Evolutionary conservation across 441 rosid genomes (phyloP), one percentile per base, ranked within the genome.

Genomic region (Pelargonium citronellum): DNA sequence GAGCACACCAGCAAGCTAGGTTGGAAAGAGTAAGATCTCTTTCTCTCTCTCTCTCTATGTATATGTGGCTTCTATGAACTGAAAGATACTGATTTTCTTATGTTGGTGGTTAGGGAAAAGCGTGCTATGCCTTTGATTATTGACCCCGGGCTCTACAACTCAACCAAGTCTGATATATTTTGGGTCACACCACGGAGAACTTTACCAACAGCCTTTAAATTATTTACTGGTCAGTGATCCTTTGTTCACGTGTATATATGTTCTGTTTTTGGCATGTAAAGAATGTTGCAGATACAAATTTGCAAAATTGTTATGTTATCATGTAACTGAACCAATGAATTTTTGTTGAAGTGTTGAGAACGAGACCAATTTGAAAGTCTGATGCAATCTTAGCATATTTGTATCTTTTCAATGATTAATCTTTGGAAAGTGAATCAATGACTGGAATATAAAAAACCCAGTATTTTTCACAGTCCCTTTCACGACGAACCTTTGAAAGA

Each of bases 81-180:
- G 72, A 79, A 46, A 80, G 74, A 74, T 49, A 27, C 5, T 15
- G 13, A 46, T 5, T 47, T 47, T 73, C 30, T 73, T 69, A 19
- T 57, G 76, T 65, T 80, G 67, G 71, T 74, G 57, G 77, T 76
- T 83, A 95, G 99, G 87, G 92, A 92, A 7, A 89, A 90, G 71
- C 86, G 99, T 47, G 99, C 97, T 44, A 87, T 83, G 93, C 99
- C 99, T 22, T 77, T 95, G 87, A 92, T 95, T 75, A 67, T 95
- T 57, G 99, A 95, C 74, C 99, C 98, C 46, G 99, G 99, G 53
- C 91, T 92, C 41, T 92, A 90, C 73, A 71, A 77, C 65, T 62
- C 86, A 57, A 86, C 82, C 65, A 95, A 95, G 79, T 73, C 84
- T 27, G 98, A 92, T 73, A 76, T 94, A 69, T 87, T 67, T 73